Evolutionary conservation across 371 early-diverging fungal genomes (phyloP).

Genomic region (Paraphysoderma sedebokerense): DNA sequence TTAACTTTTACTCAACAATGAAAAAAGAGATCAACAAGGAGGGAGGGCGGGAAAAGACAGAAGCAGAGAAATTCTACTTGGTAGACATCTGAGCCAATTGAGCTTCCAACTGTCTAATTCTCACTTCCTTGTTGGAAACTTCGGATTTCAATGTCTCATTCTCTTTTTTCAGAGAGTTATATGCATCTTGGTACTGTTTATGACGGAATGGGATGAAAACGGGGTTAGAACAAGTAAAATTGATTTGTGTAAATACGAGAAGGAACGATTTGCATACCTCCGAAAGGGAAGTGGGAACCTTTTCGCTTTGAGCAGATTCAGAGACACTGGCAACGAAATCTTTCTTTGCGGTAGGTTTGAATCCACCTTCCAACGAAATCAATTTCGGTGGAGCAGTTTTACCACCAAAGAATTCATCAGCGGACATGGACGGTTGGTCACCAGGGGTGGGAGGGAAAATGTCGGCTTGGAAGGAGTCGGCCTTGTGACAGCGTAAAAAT

Average conservation of each 20-base stretch:
- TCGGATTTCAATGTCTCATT: constrained; percentile 66
- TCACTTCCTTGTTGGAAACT: constrained; percentile 49
- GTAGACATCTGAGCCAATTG: too few relatives aligned
- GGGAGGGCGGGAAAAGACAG: too few relatives aligned
- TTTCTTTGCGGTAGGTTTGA: constrained; percentile 43
- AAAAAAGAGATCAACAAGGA: too few relatives aligned
- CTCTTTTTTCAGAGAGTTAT: constrained; percentile 53
- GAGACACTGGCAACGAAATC: constrained; percentile 55
- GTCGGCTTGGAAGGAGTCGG: constrained; percentile 92
- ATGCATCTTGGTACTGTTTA: constrained; percentile 53
- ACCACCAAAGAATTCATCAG: constrained; percentile 79
- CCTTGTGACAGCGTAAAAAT: constrained; percentile 21
- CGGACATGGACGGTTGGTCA: constrained; percentile 67
- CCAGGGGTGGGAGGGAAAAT: constrained; percentile 76
- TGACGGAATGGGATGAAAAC: constrained; percentile 11
- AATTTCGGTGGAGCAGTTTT: constrained; percentile 44
- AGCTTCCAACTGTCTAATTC: constrained; percentile 63
- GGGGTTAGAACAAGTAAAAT: background rate
- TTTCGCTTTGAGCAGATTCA: constrained; percentile 24
- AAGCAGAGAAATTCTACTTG: too few relatives aligned
- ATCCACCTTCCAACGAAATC: constrained; percentile 68
- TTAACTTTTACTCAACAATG: too few relatives aligned
- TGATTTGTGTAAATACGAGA: background rate
- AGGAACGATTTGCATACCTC: background rate
- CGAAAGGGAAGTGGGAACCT: constrained; percentile 19